phyloP scores from a whole-genome alignment of 2,329 filamentous ascomycete genomes.

The Phyllosticta ampelicida region DNA sequence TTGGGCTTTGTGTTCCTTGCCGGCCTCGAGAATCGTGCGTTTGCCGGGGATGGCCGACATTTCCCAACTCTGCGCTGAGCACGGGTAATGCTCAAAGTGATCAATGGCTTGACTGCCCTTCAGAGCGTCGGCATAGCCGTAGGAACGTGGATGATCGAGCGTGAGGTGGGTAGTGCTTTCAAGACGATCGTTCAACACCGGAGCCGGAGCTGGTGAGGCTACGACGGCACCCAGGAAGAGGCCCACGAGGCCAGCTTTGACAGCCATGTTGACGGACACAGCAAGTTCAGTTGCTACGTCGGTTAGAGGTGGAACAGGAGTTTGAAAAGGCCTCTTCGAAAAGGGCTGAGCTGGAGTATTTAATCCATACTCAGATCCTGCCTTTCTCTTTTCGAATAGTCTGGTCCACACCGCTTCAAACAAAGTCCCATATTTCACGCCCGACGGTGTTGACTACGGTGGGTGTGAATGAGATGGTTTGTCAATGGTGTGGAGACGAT shows the following conservation, averaged over 20 bases:
- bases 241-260: not conserved
- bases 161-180: not conserved
- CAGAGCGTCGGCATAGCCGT: not conserved
- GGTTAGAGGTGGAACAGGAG: not conserved
- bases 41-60: not conserved
- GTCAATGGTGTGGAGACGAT: not conserved
- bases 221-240: not conserved
- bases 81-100: not conserved
- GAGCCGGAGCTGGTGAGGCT: not conserved
- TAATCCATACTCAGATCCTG: not conserved
- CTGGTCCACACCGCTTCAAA: not conserved
- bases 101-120: not conserved
- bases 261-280: not conserved
- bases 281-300: not conserved
- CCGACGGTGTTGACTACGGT: not conserved
- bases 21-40: slow-evolving; percentile 32
- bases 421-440: not conserved
- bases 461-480: not conserved
- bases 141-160: not conserved
- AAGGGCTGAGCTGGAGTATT: not conserved
- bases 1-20: slow-evolving; percentile 48
- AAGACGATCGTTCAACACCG: too few species aligned
- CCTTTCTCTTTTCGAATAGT: not conserved
- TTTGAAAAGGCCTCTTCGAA: not conserved
- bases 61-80: not conserved